Percentiles rank a stretch among this genome's conserved stretches.
Evolutionary conservation across 2,329 filamentous ascomycete species (phyloP).

Genomic region (Aspergillus sp.): DNA sequence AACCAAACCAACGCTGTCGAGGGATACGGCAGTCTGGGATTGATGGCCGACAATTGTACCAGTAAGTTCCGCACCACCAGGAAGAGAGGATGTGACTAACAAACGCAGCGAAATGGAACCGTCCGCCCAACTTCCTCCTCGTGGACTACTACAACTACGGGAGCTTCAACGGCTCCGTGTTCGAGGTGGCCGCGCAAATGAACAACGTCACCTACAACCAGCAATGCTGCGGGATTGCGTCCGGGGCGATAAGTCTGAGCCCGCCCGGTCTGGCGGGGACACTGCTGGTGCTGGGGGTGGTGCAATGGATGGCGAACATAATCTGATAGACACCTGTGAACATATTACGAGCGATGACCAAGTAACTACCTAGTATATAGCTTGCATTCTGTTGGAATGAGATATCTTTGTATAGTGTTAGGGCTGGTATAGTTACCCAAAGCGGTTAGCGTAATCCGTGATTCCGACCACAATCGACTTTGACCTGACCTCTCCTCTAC

Average conservation of each 20-base stretch:
- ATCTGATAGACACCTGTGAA: conserved; percentile 21
- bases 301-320: conserved; percentile 21
- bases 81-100: conserved; percentile 13
- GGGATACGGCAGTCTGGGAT: conserved; percentile 65
- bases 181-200: conserved; percentile 66
- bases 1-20: conserved; percentile 69
- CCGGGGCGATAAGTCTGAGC: conserved; percentile 22
- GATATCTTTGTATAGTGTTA: not conserved
- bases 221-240: conserved; percentile 36
- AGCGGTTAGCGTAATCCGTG: conserved; percentile 3
- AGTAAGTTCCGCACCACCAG: conserved; percentile 28
- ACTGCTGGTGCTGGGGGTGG: conserved; percentile 20
- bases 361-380: not conserved
- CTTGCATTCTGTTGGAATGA: not conserved
- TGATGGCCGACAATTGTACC: conserved; percentile 62
- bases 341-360: conserved; percentile 1
- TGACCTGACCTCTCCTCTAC: not conserved
- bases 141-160: conserved; percentile 84
- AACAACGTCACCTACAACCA: conserved; percentile 70
- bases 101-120: conserved; percentile 49
- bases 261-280: conserved; percentile 19
- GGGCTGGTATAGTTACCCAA: conserved; percentile 1
- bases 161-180: conserved; percentile 67
- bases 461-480: not conserved
- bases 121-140: conserved; percentile 73